phyloP scores from a whole-genome alignment of 257 asterid species.

The Solanum neorickii region DNA sequence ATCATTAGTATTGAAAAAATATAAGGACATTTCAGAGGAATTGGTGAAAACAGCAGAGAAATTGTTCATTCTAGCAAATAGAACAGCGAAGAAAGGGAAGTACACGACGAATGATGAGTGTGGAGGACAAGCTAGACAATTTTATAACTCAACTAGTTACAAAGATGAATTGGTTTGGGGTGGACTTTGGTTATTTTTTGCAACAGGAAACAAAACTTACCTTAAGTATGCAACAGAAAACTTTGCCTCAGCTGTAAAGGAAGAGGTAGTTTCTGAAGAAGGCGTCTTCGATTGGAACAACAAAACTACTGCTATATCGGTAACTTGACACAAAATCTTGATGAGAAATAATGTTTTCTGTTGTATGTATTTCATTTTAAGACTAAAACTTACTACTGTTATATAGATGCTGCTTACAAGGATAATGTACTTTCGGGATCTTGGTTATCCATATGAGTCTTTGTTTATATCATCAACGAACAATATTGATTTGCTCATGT shows the following conservation, averaged over 20 bases:
- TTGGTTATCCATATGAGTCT: conserved; percentile 50
- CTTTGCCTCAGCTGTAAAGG: conserved; percentile 32
- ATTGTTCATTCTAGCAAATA: conserved; percentile 16
- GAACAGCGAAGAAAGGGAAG: conserved; percentile 13
- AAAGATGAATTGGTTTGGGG: conserved; percentile 48
- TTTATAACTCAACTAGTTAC: conserved; percentile 32
- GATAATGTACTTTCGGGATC: conserved; percentile 37
- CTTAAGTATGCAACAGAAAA: conserved; percentile 29
- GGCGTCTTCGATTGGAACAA: conserved; percentile 45
- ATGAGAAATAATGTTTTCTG: neutral
- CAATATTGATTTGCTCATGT: conserved; percentile 42
- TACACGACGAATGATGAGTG: conserved; percentile 30
- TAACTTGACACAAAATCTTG: neutral
- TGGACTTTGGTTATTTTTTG: conserved; percentile 49
- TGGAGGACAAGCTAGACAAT: conserved; percentile 29
- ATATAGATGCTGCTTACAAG: conserved; percentile 33
- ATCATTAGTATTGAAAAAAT: conserved; percentile 29
- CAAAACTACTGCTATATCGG: conserved; percentile 36
- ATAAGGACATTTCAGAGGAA: conserved; percentile 11
- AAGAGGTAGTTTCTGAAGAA: conserved; percentile 24
- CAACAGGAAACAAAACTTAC: conserved; percentile 36
- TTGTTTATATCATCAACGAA: conserved; percentile 28
- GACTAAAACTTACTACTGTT: neutral
- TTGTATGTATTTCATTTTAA: neutral
- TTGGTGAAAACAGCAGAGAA: conserved; percentile 26